Base-by-base conservation (phyloP, 805 yeast genomes). In the Cyberlindnera mrakii region DNA sequence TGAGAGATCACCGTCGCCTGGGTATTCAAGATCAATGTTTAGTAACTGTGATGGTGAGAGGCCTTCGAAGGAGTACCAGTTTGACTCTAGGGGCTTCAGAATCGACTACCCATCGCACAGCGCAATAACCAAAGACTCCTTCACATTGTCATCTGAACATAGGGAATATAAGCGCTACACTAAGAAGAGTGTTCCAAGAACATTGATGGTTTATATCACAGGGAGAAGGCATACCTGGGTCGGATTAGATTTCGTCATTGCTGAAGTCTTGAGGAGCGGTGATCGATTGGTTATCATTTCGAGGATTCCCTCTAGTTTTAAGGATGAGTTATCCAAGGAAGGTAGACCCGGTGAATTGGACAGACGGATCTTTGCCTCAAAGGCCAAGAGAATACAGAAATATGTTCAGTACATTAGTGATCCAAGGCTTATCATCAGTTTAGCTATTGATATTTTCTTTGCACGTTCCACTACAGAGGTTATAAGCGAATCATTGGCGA, bases 141-240 rank as follows among this genome's bases (percentile, higher is more conserved):
- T 50, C 18, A 42, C 53, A 0, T 18, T 38, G 13, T 43, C 33
- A 17, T 30, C 34, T 6, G 32, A 37, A n/a, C 33, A 31, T 20
- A 14, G 6, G 34, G 25, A 19, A 8, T 37, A 18, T 30, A 30
- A 16, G 5, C n/a, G 15, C 5, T 30, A 8, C 19, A 5, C 16
- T 3, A 15, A 41, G 44, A 5, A 17, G 31, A 16, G 27, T 14
- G 8, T 37, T 40, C 46, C 17, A 32, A 67, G 89, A 53, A 72
- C 73, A 1, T 67, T 84, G 5, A 55, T 85, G 57, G 78, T 82
- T 25, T 83, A 83, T 55, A 67, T 85, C 27, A 71, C 80, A 50
- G 95, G 88, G 3, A 66, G 91, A 46, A 71, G 67, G 43, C 91
- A 85, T 64, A 82, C 93, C 0, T 85, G 95, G 95, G 87, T 83